phyloP scores from a whole-genome alignment of 305 asterid species.

The Salvia sclarea region DNA sequence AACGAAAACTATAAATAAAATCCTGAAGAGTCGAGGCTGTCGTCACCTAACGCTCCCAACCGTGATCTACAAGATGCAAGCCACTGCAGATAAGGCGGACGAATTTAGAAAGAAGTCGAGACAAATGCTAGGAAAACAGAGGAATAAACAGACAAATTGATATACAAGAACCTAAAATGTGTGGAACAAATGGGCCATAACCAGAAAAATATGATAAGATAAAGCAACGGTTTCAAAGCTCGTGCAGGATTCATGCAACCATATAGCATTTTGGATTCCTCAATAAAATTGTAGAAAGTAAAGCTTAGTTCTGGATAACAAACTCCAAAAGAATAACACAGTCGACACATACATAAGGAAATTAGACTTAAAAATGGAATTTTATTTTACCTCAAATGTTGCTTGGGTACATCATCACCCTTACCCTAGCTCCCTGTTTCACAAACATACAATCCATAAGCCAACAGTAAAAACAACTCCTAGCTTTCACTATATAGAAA shows the following conservation, averaged over 20 bases:
- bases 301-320: background rate
- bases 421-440: slow-evolving; percentile 71
- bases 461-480: background rate
- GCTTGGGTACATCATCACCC: slow-evolving; percentile 91
- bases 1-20: slow-evolving; percentile 17
- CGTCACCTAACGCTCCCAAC: slow-evolving; percentile 11
- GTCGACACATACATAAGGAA: background rate
- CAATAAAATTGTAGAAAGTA: background rate
- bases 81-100: slow-evolving; percentile 32
- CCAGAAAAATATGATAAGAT: too few species aligned
- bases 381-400: slow-evolving; percentile 57
- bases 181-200: too few species aligned
- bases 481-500: too few species aligned
- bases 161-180: too few species aligned
- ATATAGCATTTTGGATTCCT: background rate
- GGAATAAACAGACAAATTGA: too few species aligned
- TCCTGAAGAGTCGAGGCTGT: slow-evolving; percentile 1
- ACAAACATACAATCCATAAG: background rate
- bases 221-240: too few species aligned
- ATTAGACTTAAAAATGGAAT: background rate
- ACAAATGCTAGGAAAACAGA: too few species aligned
- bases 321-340: background rate
- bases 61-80: slow-evolving; percentile 5
- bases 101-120: background rate
- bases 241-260: background rate